Evolutionary conservation across 495 filamentous ascomycete species (phyloP).

Genomic region (Hypoxylon crocopeplum): DNA sequence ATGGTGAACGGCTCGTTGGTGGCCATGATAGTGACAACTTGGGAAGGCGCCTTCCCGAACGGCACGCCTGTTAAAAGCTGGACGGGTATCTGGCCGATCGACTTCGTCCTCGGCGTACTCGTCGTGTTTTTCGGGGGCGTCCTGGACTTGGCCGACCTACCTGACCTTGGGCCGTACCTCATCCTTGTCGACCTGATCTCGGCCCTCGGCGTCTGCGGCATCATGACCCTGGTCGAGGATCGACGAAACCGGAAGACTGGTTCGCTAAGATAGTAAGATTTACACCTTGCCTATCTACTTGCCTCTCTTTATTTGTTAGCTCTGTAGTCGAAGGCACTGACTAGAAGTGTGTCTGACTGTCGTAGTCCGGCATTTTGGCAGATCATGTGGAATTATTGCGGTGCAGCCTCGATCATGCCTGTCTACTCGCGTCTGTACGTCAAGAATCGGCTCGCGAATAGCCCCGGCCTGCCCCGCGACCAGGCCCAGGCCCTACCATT

Average conservation of each 20-base stretch:
- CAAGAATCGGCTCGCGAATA: neutral
- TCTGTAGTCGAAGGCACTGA: neutral
- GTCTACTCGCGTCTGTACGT: constrained; percentile 18
- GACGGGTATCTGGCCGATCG: constrained; percentile 20
- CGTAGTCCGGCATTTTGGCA: constrained; percentile 21
- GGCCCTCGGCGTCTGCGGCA: constrained; percentile 15
- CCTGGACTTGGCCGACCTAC: constrained; percentile 1
- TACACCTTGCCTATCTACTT: neutral
- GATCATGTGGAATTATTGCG: constrained; percentile 22
- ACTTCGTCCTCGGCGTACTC: constrained; percentile 8
- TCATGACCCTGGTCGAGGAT: constrained; percentile 11
- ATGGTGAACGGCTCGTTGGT: constrained; percentile 10
- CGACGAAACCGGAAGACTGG: constrained; percentile 11
- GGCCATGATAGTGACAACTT: constrained; percentile 7
- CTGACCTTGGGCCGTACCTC: constrained; percentile 7
- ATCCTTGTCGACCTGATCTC: constrained; percentile 19
- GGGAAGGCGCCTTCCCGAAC: constrained; percentile 4
- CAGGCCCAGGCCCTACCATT: constrained; percentile 23
- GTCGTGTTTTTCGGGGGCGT: constrained; percentile 12
- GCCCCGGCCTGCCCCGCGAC: constrained; percentile 7
- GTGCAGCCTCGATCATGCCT: constrained; percentile 10
- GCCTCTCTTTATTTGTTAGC: neutral
- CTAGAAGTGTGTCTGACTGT: neutral
- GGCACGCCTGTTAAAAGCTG: constrained; percentile 15
- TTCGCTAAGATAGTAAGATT: constrained; percentile 20